Percentiles rank a stretch among this genome's conserved stretches.
Conservation (phyloP, 495 filamentous ascomycete genomes). For the Xylaria curta region DNA sequence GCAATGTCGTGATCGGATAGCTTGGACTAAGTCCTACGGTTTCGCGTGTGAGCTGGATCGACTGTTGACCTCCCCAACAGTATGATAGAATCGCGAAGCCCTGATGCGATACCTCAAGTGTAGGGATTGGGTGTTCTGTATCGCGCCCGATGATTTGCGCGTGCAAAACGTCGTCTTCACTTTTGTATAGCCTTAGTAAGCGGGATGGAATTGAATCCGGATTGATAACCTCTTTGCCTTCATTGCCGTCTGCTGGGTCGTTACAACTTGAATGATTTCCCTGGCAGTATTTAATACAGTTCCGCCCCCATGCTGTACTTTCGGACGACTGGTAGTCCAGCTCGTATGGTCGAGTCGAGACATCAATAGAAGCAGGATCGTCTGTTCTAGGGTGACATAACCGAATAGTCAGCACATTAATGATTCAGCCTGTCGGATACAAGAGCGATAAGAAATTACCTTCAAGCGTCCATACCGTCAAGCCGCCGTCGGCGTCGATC, state of each 20-base stretch:
- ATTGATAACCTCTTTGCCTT: neutral
- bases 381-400: neutral
- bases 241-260: neutral
- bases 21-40: constrained; percentile 9
- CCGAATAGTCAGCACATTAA: neutral
- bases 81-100: constrained; percentile 32
- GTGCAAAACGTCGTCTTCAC: constrained; percentile 9
- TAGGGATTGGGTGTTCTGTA: constrained; percentile 24
- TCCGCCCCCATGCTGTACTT: constrained; percentile 12
- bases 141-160: constrained; percentile 8
- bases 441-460: neutral
- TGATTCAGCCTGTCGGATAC: neutral
- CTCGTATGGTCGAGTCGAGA: constrained; percentile 31
- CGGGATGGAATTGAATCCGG: constrained; percentile 6
- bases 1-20: constrained; percentile 21
- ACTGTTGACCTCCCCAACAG: constrained; percentile 34
- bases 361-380: constrained; percentile 24
- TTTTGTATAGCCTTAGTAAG: constrained; percentile 22
- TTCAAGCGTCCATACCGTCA: constrained; percentile 7
- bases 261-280: constrained; percentile 14
- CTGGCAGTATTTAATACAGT: constrained; percentile 23
- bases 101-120: constrained; percentile 21
- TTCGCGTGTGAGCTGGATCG: constrained; percentile 24
- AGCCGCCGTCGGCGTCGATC: neutral
- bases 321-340: constrained; percentile 23